Base-by-base conservation (phyloP, 306 rosid genomes). In the Arachis stenosperma region DNA sequence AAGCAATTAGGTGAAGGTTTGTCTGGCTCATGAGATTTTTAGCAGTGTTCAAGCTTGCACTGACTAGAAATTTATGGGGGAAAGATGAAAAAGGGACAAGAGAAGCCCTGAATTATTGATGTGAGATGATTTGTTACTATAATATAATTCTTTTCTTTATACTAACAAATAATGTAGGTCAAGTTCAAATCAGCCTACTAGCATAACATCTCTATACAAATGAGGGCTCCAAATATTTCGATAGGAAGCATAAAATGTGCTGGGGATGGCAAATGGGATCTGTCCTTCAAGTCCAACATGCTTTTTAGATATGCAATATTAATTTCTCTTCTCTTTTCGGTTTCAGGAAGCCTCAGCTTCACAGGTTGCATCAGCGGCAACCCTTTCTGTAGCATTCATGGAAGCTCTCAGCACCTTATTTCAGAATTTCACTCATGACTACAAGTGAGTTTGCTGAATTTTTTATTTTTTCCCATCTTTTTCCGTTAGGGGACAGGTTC, bases 361-460 rank as follows among this genome's bases (percentile, higher is more conserved):
- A 8, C 95, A 89, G 75, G 99, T 94, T 84, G 99, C 97, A 42
- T 91, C 96, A 15, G 95, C 99, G 29, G 89, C 93, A 67, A 91
- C 97, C 51, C 87, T 94, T 77, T 87, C 98, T 81, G 98, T 94
- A 61, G 99, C 97, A 62, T 94, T 94, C 69, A 94, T 94, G 98
- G 99, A 94, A 91, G 98, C 97, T 81, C 96, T 94, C 60, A 81
- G 99, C 78, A 90, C 96, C 71, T 48, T 91, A 78, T 91, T 94
- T 77, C 88, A 91, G 83, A 87, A 77, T 84, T 91, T 94, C 84
- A 88, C 81, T 81, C 97, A 87, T 79, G 96, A 90, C 53, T 91
- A 90, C 89, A 90, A 74, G 98, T 94, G 66, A 84, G 96, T 87
- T 84, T 65, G 29, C 15, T 63, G 63, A 11, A 4, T 42, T 42